Percentiles rank a stretch among this genome's conserved stretches.
Evolutionary conservation across 164 flowering plant species (phyloP).

Genomic region (Sextonia rubra): DNA sequence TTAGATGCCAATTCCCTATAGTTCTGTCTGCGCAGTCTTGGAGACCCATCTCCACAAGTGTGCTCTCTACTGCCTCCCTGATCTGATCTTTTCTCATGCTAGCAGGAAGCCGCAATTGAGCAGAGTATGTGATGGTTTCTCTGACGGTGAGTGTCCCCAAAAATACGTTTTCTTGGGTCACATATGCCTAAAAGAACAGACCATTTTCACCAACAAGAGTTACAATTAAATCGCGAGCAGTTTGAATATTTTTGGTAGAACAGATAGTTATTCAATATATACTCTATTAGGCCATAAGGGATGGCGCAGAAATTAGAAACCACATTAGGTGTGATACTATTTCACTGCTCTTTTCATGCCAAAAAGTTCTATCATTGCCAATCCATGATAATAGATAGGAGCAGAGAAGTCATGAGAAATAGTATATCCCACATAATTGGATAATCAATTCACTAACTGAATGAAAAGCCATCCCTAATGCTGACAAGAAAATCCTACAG

Average conservation of each 20-base stretch:
- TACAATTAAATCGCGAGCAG: not conserved
- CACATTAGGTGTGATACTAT: not conserved
- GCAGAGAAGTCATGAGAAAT: not conserved
- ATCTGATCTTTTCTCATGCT: constrained; percentile 40
- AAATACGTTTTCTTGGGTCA: constrained; percentile 70
- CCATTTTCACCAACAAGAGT: not conserved
- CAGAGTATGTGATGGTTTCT: constrained; percentile 69
- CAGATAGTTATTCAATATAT: not conserved
- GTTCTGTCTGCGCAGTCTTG: constrained; percentile 54
- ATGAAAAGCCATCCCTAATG: too few relatives aligned
- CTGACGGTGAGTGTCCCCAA: constrained; percentile 69
- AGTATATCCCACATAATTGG: not conserved
- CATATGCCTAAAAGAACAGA: constrained; percentile 54
- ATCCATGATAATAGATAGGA: not conserved
- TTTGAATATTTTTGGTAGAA: too few relatives aligned
- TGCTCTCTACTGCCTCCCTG: constrained; percentile 39
- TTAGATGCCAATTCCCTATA: constrained; percentile 73
- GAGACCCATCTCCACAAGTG: constrained; percentile 64
- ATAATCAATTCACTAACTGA: too few relatives aligned
- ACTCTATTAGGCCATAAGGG: not conserved
- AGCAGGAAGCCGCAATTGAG: constrained; percentile 55
- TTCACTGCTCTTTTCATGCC: not conserved
- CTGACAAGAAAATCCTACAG: not conserved
- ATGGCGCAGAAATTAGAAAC: not conserved
- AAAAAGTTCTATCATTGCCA: not conserved